Conservation (phyloP, 768 basidiomycete genomes). For the Phallus indusiatus region DNA sequence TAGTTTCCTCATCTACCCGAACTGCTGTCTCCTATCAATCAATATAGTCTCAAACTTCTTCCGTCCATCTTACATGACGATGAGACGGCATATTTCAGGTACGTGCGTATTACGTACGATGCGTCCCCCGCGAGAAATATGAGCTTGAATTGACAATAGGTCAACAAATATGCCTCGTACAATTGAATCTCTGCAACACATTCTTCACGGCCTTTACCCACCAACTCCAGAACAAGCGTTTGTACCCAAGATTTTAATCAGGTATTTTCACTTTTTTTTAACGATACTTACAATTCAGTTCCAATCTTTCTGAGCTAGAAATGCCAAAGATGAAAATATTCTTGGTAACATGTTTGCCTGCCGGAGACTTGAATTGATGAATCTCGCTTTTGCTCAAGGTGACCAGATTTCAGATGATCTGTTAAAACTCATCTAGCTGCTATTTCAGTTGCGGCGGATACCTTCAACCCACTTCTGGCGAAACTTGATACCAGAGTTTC, state of each 20-base stretch:
- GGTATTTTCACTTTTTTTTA: slow-evolving; percentile 32
- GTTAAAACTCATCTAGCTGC: background rate
- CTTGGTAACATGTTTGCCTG: slow-evolving; percentile 61
- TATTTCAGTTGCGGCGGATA: slow-evolving; percentile 48
- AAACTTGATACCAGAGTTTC: slow-evolving; percentile 57
- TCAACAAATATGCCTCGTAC: slow-evolving; percentile 74
- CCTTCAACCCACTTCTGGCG: slow-evolving; percentile 53
- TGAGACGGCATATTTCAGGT: slow-evolving; percentile 52
- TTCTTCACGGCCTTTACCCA: slow-evolving; percentile 68
- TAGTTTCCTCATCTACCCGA: slow-evolving; percentile 8
- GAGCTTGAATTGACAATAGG: slow-evolving; percentile 25
- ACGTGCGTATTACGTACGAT: background rate
- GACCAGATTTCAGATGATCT: background rate
- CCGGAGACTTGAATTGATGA: slow-evolving; percentile 53
- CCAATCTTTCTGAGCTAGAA: slow-evolving; percentile 36
- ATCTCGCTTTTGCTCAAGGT: slow-evolving; percentile 58
- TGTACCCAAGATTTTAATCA: slow-evolving; percentile 42
- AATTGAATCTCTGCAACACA: slow-evolving; percentile 62
- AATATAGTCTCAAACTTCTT: slow-evolving; percentile 51
- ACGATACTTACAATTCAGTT: background rate
- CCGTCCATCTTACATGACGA: slow-evolving; percentile 39
- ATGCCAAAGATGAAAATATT: slow-evolving; percentile 61
- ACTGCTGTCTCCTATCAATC: background rate
- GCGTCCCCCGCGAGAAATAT: background rate
- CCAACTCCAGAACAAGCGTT: slow-evolving; percentile 24